Base-by-base conservation (phyloP, 306 rosid genomes). In the Fragaria vesca region DNA sequence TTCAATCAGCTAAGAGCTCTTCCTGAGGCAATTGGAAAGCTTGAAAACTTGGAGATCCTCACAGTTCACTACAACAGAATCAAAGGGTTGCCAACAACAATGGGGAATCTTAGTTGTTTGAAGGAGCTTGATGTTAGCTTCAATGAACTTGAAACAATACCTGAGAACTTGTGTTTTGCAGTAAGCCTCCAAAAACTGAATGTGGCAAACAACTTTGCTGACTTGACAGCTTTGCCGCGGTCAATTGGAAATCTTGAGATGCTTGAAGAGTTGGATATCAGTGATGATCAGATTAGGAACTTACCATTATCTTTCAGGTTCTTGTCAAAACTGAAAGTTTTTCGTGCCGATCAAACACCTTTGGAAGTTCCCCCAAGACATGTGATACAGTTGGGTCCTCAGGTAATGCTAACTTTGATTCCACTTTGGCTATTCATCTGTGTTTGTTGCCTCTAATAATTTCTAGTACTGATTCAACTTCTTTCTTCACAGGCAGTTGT, bases 211-310 rank as follows among this genome's bases (percentile, higher is more conserved):
- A 95, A 95, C 87, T 95, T 95, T 21, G 91, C 97, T 0, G 97
- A 95, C 76, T 77, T 95, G 63, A 88, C 89, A 85, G 85, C 90
- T 76, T 88, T 95, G 88, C 97, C 99, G 17, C 82, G 78, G 60
- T 86, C 97, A 26, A 86, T 95, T 9, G 99, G 99, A 54, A 88
- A 93, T 48, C 97, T 95, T 69, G 94, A 91, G 81, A 82, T 82
- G 89, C 97, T 95, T 46, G 97, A 95, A 89, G 99, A 95, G 84
- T 85, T 95, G 84, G 96, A 95, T 76, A 95, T 95, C 72, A 92
- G 99, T 81, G 91, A 86, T 67, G 80, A 93, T 81, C 99, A 95
- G 83, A 92, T 95, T 57, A 87, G 85, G 83, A 57, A 43, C 77
- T 65, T 95, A 51, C 99, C 97, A 0, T 93, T 88, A 38, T 95